phyloP scores from a whole-genome alignment of 768 basidiomycete species.

The Panellus pusillus region DNA sequence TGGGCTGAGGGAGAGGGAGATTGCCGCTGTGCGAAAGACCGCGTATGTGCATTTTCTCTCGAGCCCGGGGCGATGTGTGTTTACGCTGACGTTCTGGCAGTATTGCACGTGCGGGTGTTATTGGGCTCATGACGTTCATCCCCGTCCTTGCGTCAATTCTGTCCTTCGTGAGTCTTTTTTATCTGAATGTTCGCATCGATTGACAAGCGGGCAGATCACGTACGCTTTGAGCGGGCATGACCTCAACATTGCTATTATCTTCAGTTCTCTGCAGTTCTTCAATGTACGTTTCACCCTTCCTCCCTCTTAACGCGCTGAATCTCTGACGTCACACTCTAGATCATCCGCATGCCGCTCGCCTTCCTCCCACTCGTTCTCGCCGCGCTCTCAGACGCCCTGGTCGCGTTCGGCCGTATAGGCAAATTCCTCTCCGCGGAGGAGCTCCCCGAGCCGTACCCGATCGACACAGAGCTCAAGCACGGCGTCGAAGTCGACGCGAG shows the following conservation, averaged over 20 bases:
- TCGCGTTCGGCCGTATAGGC: constrained; percentile 49
- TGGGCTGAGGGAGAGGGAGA: constrained; percentile 38
- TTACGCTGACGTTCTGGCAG: constrained; percentile 2
- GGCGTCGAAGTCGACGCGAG: too few relatives aligned
- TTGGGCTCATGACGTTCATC: constrained; percentile 33
- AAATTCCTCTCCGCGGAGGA: constrained; percentile 57
- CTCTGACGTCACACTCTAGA: constrained; percentile 31
- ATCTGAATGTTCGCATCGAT: constrained; percentile 20
- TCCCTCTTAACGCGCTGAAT: background rate
- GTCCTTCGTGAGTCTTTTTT: constrained; percentile 34
- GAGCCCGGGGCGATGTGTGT: background rate
- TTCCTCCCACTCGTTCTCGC: constrained; percentile 56
- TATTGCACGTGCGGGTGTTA: constrained; percentile 25
- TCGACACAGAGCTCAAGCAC: constrained; percentile 35
- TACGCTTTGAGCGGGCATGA: constrained; percentile 45
- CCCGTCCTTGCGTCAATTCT: constrained; percentile 40
- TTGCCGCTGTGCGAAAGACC: constrained; percentile 35
- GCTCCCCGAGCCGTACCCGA: constrained; percentile 43
- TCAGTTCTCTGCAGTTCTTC: constrained; percentile 43
- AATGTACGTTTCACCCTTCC: constrained; percentile 34
- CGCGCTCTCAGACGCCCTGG: constrained; percentile 46
- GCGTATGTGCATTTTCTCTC: background rate
- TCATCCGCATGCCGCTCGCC: constrained; percentile 59
- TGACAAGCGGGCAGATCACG: constrained; percentile 35
- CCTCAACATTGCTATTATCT: constrained; percentile 44